Evolutionary conservation across 495 filamentous ascomycete species (phyloP), one percentile per base, ranked within the genome.

Genomic region (Cryomyces minteri): DNA sequence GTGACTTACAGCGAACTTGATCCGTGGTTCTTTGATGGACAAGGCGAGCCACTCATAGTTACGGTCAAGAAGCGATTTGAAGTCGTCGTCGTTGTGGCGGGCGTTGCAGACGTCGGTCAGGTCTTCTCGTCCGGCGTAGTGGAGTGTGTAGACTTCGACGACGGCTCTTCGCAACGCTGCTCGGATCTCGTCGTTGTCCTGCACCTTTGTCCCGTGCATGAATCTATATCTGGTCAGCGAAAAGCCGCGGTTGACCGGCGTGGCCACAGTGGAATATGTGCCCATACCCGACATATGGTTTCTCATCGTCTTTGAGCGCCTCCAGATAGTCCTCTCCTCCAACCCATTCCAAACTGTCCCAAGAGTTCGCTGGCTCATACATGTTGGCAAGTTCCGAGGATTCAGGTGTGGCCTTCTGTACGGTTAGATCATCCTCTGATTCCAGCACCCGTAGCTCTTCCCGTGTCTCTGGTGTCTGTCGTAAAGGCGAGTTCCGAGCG

Each of bases 1-100:
- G 50, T 33, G 47, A 74, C 81, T 60, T 67, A 88, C 81, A 48
- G 75, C 75, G 63, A 88, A 88, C 56, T 83, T 85, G 51, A 82
- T 54, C 6, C 60, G 57, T 4, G 67, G 67, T 47, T 85, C 70
- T 10, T 58, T 57, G 37, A 92, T 50, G 6, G 73, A 60, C 5
- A 78, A 61, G 14, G 62, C 41, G 47, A 68, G 66, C 77, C 75
- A 82, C 25, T 52, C 52, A 36, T 25, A 25, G 18, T 25, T 25
- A 25, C 18, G 9, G 30, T 38, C 34, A 29, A 18, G 38, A 48
- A 14, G 44, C 42, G 46, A 42, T 43, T 47, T 40, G 31, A 30
- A 25, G 11, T 48, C 45, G 7, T 46, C 28, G 12, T 40, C 12
- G 8, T 45, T 40, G 39, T 45, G 42, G 4, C 45, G 39, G 9